phyloP scores from a whole-genome alignment of 139 green algal species.

The Coelastrella sp. region DNA sequence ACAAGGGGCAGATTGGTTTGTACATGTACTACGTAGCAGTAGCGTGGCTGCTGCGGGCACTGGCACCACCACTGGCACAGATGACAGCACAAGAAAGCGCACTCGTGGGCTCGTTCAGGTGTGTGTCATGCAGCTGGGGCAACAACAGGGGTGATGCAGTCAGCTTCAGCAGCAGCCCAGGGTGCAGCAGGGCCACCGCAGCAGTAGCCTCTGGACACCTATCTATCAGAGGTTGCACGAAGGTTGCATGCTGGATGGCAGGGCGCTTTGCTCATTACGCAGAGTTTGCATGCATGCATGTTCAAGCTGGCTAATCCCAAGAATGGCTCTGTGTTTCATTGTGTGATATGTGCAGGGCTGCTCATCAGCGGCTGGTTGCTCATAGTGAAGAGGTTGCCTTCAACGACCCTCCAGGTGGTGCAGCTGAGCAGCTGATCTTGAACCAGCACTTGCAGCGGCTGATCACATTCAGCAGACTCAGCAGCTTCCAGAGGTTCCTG shows the following conservation, averaged over 20 bases:
- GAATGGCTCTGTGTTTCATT: conserved; percentile 4
- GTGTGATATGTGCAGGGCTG: conserved; percentile 23
- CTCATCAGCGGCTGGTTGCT: conserved; percentile 74
- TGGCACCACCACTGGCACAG: conserved; percentile 88
- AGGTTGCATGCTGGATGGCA: too few relatives aligned
- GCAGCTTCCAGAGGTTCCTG: conserved; percentile 88
- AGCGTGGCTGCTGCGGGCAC: conserved; percentile 79
- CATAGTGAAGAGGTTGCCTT: conserved; percentile 91
- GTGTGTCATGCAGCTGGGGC: too few relatives aligned
- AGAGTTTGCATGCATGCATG: too few relatives aligned
- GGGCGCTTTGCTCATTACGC: too few relatives aligned
- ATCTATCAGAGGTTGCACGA: too few relatives aligned
- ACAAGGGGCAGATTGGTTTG: conserved; percentile 78
- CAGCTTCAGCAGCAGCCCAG: too few relatives aligned
- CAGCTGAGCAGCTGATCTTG: conserved; percentile 89
- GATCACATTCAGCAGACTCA: conserved; percentile 83
- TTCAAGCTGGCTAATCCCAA: too few relatives aligned
- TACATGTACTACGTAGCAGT: conserved; percentile 85
- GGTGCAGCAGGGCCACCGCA: too few relatives aligned
- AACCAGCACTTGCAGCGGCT: conserved; percentile 92
- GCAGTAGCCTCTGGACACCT: too few relatives aligned
- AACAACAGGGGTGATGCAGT: too few relatives aligned
- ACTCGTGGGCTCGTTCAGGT: conserved; percentile 77
- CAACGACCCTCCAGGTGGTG: conserved; percentile 87
- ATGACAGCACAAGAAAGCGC: conserved; percentile 87